A percentile compares a stretch with the other conserved stretches of the same genome.
Evolutionary conservation across 441 rosid species (phyloP).

Genomic region (Pelargonium citronellum): DNA sequence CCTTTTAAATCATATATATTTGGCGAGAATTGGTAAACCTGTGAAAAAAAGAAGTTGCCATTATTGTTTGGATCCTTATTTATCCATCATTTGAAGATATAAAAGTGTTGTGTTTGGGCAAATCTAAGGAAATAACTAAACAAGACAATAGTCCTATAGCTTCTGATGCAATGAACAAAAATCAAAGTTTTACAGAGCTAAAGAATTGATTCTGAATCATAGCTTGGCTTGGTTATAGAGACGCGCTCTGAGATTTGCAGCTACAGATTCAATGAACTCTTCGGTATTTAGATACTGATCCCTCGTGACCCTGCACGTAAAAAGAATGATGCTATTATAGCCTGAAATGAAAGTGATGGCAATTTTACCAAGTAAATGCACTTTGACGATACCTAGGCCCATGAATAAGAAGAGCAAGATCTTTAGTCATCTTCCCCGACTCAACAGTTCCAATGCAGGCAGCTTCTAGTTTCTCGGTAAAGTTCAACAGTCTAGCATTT

Average conservation of each 20-base stretch:
- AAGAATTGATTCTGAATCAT: conserved; percentile 9
- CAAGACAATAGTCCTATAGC: too few species aligned
- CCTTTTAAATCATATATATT: too few species aligned
- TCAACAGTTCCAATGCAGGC: conserved; percentile 73
- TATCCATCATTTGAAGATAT: too few species aligned
- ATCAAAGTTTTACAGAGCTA: too few species aligned
- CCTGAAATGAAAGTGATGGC: not conserved
- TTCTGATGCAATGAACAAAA: too few species aligned
- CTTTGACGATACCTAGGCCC: conserved; percentile 49
- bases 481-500: conserved; percentile 57
- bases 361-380: not conserved
- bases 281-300: conserved; percentile 68
- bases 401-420: conserved; percentile 76
- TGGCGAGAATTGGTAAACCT: too few species aligned
- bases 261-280: conserved; percentile 85
- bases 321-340: not conserved
- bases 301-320: conserved; percentile 46
- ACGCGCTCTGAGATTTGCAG: conserved; percentile 51
- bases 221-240: conserved; percentile 38
- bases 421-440: conserved; percentile 92
- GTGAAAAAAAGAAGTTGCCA: too few species aligned
- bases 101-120: too few species aligned
- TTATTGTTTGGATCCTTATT: too few species aligned
- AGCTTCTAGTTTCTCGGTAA: conserved; percentile 70
- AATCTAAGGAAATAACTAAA: too few species aligned